Evolutionary conservation across 306 rosid species (phyloP), one percentile per base, ranked within the genome.

Genomic region (Malus fusca): DNA sequence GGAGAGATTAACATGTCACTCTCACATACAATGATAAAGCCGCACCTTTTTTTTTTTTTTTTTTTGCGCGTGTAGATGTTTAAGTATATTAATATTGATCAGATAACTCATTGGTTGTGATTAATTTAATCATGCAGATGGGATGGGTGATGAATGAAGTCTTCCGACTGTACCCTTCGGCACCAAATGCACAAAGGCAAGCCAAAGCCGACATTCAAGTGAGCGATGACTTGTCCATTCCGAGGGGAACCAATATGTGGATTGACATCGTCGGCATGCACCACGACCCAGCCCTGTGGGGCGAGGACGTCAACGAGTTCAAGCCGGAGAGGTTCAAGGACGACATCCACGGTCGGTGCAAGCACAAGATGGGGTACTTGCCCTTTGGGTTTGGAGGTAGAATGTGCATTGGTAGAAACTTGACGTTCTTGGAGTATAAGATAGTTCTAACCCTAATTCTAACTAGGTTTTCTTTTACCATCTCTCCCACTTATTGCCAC

Each of bases 371-470:
- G 97, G 97, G 98, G 21, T 91, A 81, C 78, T 75, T 93, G 83
- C 97, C 98, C 1, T 93, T 93, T 70, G 98, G 98, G 14, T 90
- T 93, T 72, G 98, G 98, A 74, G 98, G 97, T 3, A 87, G 98
- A 43, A 85, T 85, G 85, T 93, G 97, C 77, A 82, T 93, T 12
- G 98, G 98, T 4, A 84, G 92, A 75, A 93, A 89, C 92, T 82
- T 93, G 81, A 82, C 82, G 26, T 75, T 88, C 22, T 78, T 88
- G 93, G 98, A 93, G 89, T 91, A 91, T 12, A 91, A 86, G 91
- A 80, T 93, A 51, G 90, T 90, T 37, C 73, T 93, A 65, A 82
- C 89, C 26, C 75, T 86, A 18, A 87, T 90, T 25, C 88, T 93
- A 19, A 79, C 98, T 73, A 88, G 83, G 75, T 93, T 93, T 90